Evolutionary conservation across 352 stramenopile species (phyloP), one percentile per base, ranked within the genome.

Genomic region (Phytophthora megakarya): DNA sequence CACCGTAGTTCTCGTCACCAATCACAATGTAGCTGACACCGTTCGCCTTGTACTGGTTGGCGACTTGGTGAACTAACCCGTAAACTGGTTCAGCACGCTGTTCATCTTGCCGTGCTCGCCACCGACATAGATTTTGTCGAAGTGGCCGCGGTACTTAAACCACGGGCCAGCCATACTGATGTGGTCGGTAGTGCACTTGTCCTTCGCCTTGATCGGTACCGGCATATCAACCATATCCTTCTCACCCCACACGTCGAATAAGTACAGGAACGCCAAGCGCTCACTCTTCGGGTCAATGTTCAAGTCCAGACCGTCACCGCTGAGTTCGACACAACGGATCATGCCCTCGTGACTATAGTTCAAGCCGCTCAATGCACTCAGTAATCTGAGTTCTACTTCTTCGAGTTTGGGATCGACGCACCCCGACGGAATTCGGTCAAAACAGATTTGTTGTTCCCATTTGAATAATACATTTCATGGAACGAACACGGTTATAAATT

Each of bases 111-210:
- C 92, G 45, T 98, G 80, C 97, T 97, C 67, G 85, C n/a, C n/a
- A n/a, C n/a, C n/a, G n/a, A n/a, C n/a, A n/a, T n/a, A 96, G 77
- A 98, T 98, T 84, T 97, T 97, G 81, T 98, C 88, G 45, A 98
- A 70, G 76, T 98, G 92, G 7, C 92, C 92, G 77, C 92, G 89
- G 88, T 97, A 98, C 79, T 97, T 97, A 39, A 98, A 76, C 92
- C 92, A 98, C 49, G 89, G 89, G 46, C 92, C 92, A 22, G 92
- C 92, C 90, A 97, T 97, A 65, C 84, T 96, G 65, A 98, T 98
- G 82, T 98, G 92, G 68, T 98, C 92, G 22, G 92, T 98, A 30
- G 92, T 98, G 90, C 92, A 98, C 81, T 98, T 98, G 72, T 91
- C 92, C 88, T 97, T 96, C 38, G 92, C 90, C 84, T 98, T 98